Evolutionary conservation across 2,329 filamentous ascomycete species (phyloP), one percentile per base, ranked within the genome.

Genomic region (Rutstroemia sp.): DNA sequence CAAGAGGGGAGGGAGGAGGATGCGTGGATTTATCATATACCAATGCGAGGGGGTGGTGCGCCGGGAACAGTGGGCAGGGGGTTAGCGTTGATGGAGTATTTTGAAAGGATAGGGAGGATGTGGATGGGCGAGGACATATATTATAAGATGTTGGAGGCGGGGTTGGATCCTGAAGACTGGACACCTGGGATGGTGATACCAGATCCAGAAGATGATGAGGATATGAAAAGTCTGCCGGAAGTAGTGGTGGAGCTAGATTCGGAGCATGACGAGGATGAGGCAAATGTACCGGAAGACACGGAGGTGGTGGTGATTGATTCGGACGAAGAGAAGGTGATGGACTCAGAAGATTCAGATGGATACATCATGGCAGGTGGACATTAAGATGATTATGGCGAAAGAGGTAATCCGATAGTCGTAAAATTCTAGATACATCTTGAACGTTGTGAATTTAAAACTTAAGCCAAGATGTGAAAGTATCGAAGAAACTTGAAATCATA

Each of bases 141-240:
- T 45, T 56, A 42, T 27, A 41, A 18, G 14, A 56, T 56, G 47
- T 19, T 56, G 12, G 53, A 56, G 39, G 53, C 53, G 25, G 53
- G 53, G 7, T 23, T 51, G 10, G 19, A 56, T 45, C 53, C 53
- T 2, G 14, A 45, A 16, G 51, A 38, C 1, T 56, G 50, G 23
- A 25, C 6, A 25, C 41, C 37, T 37, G 27, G 23, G 2, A 51
- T 56, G 47, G 30, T 2, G 14, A 56, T 56, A 16, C 53, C 53
- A 19, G 23, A 55, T 44, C 53, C 53, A 0, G 53, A 51, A 12
- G 41, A 25, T 21, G 52, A 50, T 14, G 4, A 12, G 1, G 47
- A 56, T 27, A 16, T 16, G 14, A 21, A 5, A 9, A 14, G 18
- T 7, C 10, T 56, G 25, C 42, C 38, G 12, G 46, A 19, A 19